A percentile compares a stretch with the other conserved stretches of the same genome.
phyloP scores from a whole-genome alignment of 2,329 filamentous ascomycete genomes.

The Aureobasidium lini region DNA sequence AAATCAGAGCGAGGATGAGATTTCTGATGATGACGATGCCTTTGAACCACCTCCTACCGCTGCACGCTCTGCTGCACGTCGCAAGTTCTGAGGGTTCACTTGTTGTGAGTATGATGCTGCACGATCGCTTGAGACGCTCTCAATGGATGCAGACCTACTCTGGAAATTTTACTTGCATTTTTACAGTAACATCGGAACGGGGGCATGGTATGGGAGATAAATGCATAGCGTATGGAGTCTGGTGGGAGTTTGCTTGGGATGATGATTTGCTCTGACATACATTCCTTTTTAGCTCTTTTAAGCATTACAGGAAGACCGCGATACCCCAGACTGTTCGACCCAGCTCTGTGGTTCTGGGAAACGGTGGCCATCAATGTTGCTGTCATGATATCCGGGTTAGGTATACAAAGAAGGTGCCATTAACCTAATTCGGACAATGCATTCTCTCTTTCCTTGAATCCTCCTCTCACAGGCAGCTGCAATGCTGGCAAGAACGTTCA shows the following conservation, averaged over 20 bases:
- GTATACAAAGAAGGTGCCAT: conserved; percentile 7
- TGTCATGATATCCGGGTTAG: not conserved
- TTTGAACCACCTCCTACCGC: conserved; percentile 27
- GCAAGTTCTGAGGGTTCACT: conserved; percentile 2
- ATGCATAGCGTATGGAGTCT: conserved; percentile 4
- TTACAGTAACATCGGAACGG: not conserved
- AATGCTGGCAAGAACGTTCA: conserved; percentile 2
- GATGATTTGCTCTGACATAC: conserved; percentile 1
- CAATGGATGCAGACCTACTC: not conserved
- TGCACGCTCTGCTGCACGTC: conserved; percentile 13
- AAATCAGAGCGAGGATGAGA: conserved; percentile 30
- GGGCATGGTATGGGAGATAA: not conserved
- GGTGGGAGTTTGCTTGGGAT: not conserved
- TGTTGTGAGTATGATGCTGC: no score
- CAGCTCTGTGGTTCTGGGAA: not conserved
- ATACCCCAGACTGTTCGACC: not conserved
- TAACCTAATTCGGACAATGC: conserved; percentile 1
- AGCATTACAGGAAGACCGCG: not conserved
- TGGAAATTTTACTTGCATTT: not conserved
- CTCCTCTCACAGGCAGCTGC: not conserved
- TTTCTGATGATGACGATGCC: conserved; percentile 32
- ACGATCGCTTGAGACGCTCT: no score
- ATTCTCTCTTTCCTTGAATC: not conserved
- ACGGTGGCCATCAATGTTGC: not conserved
- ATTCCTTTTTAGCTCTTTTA: conserved; percentile 5